A percentile compares a stretch with the other conserved stretches of the same genome.
These are phyloP conservation scores for Syzygium aqueum DNA, from an alignment of 345 rosid species.

Conservation along the genomic window DNA sequence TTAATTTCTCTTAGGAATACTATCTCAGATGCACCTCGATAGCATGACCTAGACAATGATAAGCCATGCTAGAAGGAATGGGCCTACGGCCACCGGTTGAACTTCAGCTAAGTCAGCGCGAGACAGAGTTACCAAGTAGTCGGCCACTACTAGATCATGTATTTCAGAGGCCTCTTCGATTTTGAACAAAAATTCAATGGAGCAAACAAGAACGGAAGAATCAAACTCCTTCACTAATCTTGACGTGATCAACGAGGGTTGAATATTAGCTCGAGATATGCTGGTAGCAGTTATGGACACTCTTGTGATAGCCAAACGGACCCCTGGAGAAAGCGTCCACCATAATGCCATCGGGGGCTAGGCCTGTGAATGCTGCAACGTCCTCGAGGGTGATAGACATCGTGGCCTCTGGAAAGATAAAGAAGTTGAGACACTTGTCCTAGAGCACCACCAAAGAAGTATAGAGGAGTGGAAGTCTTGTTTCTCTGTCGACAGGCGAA, in stretches of 20 bases:
- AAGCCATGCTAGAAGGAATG: neutral
- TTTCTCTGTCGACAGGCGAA: neutral
- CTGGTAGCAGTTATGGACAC: neutral
- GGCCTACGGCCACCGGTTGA: neutral
- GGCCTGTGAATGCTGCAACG: neutral
- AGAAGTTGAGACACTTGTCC: neutral
- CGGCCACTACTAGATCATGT: neutral
- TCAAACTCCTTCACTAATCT: neutral
- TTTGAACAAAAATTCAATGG: no score
- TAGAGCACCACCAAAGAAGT: neutral
- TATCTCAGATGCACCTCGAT: neutral
- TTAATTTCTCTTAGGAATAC: neutral
- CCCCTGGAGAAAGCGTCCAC: neutral
- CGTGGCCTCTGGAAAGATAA: neutral
- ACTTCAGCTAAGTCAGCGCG: neutral
- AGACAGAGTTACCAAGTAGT: neutral
- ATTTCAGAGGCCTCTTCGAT: neutral
- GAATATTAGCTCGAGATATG: neutral
- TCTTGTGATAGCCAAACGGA: neutral
- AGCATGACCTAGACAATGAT: neutral
- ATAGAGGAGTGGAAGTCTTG: accelerated
- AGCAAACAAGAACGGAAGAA: neutral
- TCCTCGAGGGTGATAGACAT: neutral
- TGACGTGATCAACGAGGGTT: neutral
- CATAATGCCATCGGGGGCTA: neutral